Conservation (phyloP, 345 rosid species). For the Streptanthus diversifolius region DNA sequence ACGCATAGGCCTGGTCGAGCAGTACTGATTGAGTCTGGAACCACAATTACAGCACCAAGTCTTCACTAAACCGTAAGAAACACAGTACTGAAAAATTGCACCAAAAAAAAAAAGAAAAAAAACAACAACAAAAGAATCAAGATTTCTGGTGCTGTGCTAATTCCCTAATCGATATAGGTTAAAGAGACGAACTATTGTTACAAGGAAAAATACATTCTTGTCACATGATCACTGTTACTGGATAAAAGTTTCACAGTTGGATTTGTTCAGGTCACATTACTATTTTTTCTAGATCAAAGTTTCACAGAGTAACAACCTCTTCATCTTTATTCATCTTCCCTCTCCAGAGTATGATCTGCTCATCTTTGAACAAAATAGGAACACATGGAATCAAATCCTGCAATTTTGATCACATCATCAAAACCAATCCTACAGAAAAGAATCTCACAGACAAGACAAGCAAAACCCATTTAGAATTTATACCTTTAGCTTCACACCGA, state of each 20-base stretch:
- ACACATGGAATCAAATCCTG: constrained; percentile 86
- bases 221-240: no score
- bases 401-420: constrained; percentile 11
- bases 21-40: no score
- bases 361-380: constrained; percentile 83
- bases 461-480: neutral
- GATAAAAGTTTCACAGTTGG: constrained; percentile 15
- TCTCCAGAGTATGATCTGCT: constrained; percentile 83
- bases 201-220: no score
- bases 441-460: constrained; percentile 6
- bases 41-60: no score
- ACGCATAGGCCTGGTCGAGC: no score
- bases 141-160: no score
- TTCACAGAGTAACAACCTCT: neutral
- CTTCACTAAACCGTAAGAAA: no score
- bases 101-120: no score
- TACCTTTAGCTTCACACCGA: constrained; percentile 80
- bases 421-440: neutral
- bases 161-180: no score
- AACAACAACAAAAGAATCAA: no score
- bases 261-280: neutral
- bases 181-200: no score
- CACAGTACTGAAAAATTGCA: no score
- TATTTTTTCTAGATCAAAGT: neutral
- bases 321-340: constrained; percentile 36